Evolutionary conservation across 2,329 filamentous ascomycete species (phyloP).

Genomic region (Boeremia lycopersici): DNA sequence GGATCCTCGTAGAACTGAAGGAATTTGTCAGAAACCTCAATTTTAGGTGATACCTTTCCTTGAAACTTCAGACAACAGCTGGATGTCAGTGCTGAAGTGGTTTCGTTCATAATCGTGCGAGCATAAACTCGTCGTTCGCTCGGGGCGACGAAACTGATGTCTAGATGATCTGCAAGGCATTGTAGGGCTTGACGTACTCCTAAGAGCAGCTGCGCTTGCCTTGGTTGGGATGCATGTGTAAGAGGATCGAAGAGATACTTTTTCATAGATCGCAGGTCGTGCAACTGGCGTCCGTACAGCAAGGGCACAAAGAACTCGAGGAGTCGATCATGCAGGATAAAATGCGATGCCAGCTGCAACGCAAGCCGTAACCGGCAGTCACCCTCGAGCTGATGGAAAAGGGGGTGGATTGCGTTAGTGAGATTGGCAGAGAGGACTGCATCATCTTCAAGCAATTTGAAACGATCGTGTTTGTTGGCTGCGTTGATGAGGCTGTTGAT

Average conservation of each 20-base stretch:
- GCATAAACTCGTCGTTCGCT: constrained; percentile 27
- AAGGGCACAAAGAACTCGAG: constrained; percentile 41
- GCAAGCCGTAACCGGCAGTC: constrained; percentile 25
- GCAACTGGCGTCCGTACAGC: constrained; percentile 31
- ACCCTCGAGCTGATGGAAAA: constrained; percentile 32
- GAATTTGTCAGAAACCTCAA: constrained; percentile 33
- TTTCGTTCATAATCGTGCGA: constrained; percentile 21
- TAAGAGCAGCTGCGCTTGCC: constrained; percentile 17
- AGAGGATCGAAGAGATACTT: constrained; percentile 33
- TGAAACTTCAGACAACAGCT: constrained; percentile 25
- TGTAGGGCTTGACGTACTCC: constrained; percentile 31
- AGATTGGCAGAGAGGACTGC: constrained; percentile 30
- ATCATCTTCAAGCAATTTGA: constrained; percentile 37
- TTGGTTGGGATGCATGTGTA: constrained; percentile 13
- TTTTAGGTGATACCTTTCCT: constrained; percentile 17
- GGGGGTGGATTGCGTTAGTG: constrained; percentile 37
- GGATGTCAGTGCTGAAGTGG: constrained; percentile 9
- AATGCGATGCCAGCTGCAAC: constrained; percentile 43
- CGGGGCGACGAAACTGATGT: constrained; percentile 24
- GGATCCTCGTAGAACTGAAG: constrained; percentile 23
- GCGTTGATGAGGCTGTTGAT: constrained; percentile 28
- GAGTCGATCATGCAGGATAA: constrained; percentile 35
- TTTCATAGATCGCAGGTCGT: constrained; percentile 12
- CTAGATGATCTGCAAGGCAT: constrained; percentile 34
- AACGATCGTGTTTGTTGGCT: constrained; percentile 39